phyloP scores from a whole-genome alignment of 176 grass and related monocot genomes.

The Cenchrus fungigraminus region DNA sequence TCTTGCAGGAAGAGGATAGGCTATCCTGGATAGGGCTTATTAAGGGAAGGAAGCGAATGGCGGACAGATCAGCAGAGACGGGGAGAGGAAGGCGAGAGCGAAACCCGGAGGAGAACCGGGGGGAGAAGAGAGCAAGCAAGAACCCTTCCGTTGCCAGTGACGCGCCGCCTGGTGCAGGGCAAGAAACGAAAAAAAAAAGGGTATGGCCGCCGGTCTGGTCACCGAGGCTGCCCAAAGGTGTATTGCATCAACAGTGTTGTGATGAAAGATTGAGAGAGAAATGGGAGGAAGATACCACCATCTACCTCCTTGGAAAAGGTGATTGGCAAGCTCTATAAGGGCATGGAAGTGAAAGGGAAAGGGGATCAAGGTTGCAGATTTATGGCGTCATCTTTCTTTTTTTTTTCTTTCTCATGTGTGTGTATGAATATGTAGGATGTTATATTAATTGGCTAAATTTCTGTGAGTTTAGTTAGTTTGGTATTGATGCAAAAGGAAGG shows the following conservation, averaged over 20 bases:
- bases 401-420: not conserved
- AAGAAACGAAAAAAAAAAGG: not conserved
- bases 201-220: not conserved
- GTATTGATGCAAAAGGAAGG: not conserved
- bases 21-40: too few species aligned
- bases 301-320: not conserved
- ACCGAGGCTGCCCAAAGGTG: not conserved
- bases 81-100: not conserved
- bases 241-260: not conserved
- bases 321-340: not conserved
- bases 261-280: not conserved
- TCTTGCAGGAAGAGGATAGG: not conserved
- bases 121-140: not conserved
- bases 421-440: too few species aligned
- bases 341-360: not conserved
- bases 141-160: not conserved
- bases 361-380: not conserved
- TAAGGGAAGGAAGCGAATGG: slow-evolving; percentile 13
- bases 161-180: too few species aligned
- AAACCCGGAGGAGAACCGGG: slow-evolving; percentile 1
- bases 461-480: not conserved
- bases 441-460: not conserved
- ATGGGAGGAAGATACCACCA: too few species aligned
- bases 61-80: not conserved
- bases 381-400: not conserved